Percentiles rank a stretch among this genome's conserved stretches.
These are phyloP conservation scores for Colletotrichum sp. DNA, from an alignment of 2,329 filamentous ascomycete species.

Conservation along the genomic window DNA sequence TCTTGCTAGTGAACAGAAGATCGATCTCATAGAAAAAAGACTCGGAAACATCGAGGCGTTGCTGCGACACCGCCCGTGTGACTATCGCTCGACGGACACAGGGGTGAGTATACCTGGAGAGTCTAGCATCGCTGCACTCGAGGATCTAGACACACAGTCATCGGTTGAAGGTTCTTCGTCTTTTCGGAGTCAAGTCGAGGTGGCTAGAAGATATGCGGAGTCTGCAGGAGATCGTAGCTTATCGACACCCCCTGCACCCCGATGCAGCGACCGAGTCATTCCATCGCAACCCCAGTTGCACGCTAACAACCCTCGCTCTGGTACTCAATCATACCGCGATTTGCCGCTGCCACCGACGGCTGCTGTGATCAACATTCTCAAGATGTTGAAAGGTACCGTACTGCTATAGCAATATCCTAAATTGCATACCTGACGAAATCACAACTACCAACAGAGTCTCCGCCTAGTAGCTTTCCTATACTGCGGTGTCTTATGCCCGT, in stretches of 20 bases:
- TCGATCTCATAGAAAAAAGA: not conserved
- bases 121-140: not conserved
- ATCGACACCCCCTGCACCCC: not conserved
- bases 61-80: not conserved
- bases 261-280: not conserved
- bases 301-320: not conserved
- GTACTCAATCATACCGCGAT: not conserved
- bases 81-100: not conserved
- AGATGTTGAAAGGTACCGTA: not conserved
- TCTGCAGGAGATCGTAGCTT: not conserved
- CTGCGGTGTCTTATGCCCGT: slow-evolving; percentile 26
- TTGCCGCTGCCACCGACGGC: not conserved
- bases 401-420: not conserved
- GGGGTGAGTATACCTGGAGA: not conserved
- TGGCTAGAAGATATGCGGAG: not conserved
- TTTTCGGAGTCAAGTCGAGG: not conserved
- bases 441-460: not conserved
- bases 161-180: not conserved
- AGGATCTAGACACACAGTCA: not conserved
- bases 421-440: not conserved
- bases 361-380: not conserved
- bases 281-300: not conserved
- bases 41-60: not conserved
- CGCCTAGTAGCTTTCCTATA: not conserved
- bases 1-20: not conserved